phyloP scores from a whole-genome alignment of 148 eudicot genomes.

The Selenicereus undatus region DNA sequence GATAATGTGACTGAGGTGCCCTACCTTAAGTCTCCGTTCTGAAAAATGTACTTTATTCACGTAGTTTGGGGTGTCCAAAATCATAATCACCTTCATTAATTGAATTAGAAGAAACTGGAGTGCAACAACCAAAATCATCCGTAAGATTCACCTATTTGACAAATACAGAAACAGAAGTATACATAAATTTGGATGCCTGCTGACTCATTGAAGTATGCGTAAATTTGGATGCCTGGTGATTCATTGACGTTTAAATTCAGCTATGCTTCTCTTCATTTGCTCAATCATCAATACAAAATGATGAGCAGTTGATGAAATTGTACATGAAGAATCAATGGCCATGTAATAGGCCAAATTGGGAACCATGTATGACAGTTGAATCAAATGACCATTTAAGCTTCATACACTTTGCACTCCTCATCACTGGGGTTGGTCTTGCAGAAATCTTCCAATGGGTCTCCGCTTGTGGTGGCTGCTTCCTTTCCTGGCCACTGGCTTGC shows the following conservation, averaged over 20 bases:
- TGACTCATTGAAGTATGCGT: not conserved
- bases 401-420: slow-evolving; percentile 94
- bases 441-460: slow-evolving; percentile 92
- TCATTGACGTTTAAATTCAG: not conserved
- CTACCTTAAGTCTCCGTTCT: too few species aligned
- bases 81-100: too few species aligned
- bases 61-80: too few species aligned
- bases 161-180: not conserved
- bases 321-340: not conserved
- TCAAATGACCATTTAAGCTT: slow-evolving; percentile 29
- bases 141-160: not conserved
- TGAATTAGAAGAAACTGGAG: too few species aligned
- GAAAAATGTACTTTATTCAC: too few species aligned
- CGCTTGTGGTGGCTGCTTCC: slow-evolving; percentile 45
- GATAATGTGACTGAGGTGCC: too few species aligned
- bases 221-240: not conserved
- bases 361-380: not conserved
- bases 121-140: not conserved
- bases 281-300: not conserved
- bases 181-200: too few species aligned
- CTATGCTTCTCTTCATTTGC: not conserved
- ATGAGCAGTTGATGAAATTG: not conserved
- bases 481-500: slow-evolving; percentile 88
- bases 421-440: slow-evolving; percentile 91
- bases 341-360: not conserved